These are phyloP conservation scores for Fusarium continuum DNA, from an alignment of 2,329 filamentous ascomycete genomes.

Conservation along the genomic window DNA sequence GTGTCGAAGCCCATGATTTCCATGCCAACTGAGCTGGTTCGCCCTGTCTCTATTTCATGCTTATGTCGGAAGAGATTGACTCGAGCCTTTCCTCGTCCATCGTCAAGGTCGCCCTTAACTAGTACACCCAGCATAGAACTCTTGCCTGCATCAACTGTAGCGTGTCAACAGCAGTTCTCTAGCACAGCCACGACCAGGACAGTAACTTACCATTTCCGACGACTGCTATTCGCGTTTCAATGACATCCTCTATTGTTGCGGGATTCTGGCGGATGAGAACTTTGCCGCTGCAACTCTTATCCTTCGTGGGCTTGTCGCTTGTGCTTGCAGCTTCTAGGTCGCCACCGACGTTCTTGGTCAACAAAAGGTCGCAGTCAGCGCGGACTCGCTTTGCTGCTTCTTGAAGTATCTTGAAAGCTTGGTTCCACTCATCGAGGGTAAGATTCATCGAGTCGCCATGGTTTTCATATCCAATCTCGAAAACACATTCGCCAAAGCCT, in stretches of 20 bases:
- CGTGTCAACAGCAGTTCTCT: conserved; percentile 19
- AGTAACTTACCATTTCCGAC: conserved; percentile 84
- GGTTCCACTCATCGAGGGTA: conserved; percentile 76
- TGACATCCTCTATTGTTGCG: conserved; percentile 81
- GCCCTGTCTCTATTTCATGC: conserved; percentile 94
- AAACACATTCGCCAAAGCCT: conserved; percentile 87
- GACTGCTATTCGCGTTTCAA: conserved; percentile 95
- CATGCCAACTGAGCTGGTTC: conserved; percentile 97
- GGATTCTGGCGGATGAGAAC: conserved; percentile 82
- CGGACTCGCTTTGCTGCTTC: conserved; percentile 70
- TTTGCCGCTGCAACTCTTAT: conserved; percentile 83
- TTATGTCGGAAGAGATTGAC: conserved; percentile 98
- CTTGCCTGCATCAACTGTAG: conserved; percentile 90
- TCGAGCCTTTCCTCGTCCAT: conserved; percentile 90
- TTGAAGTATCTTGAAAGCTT: conserved; percentile 72
- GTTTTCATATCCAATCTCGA: conserved; percentile 92
- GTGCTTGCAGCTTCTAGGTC: conserved; percentile 73
- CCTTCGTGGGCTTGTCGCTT: conserved; percentile 64
- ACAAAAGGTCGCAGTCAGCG: conserved; percentile 81
- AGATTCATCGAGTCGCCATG: conserved; percentile 87
- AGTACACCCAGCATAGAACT: conserved; percentile 95
- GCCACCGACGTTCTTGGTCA: conserved; percentile 91
- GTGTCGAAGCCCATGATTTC: conserved; percentile 98
- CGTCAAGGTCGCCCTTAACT: conserved; percentile 94
- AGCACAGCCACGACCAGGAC: background rate